phyloP scores from a whole-genome alignment of 306 rosid genomes.

The Cicer judaicum region DNA sequence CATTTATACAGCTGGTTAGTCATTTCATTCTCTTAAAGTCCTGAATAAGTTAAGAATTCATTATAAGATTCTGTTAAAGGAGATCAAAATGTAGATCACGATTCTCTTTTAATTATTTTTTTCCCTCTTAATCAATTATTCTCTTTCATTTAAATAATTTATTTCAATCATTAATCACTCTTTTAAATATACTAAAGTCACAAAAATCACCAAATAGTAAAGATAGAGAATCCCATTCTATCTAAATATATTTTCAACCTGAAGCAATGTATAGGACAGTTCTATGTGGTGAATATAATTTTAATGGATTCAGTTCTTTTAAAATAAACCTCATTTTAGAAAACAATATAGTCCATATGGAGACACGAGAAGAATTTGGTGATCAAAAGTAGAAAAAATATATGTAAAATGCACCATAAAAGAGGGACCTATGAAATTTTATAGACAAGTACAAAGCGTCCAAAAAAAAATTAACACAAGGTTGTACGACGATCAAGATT shows the following conservation, averaged over 20 bases:
- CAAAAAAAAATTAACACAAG: background rate
- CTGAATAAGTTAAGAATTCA: background rate
- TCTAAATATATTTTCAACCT: background rate
- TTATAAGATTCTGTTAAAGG: background rate
- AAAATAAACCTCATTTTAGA: background rate
- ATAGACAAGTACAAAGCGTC: background rate
- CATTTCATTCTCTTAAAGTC: background rate
- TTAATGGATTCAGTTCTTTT: conserved; percentile 8
- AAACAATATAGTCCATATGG: background rate
- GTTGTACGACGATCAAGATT: conserved; percentile 45
- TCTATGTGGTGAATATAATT: background rate
- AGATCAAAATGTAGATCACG: too few species aligned
- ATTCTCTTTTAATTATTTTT: too few species aligned
- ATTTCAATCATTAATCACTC: too few species aligned
- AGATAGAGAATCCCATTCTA: too few species aligned
- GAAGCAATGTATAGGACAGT: background rate
- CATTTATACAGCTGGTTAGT: background rate
- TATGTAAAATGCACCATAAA: background rate
- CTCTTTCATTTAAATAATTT: too few species aligned
- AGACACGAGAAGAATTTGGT: background rate
- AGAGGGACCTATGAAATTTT: conserved; percentile 16
- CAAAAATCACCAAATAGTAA: too few species aligned
- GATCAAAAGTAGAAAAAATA: background rate
- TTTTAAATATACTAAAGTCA: too few species aligned
- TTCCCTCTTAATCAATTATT: too few species aligned